phyloP scores from a whole-genome alignment of 495 filamentous ascomycete species.

The Ascobolus immersus region DNA sequence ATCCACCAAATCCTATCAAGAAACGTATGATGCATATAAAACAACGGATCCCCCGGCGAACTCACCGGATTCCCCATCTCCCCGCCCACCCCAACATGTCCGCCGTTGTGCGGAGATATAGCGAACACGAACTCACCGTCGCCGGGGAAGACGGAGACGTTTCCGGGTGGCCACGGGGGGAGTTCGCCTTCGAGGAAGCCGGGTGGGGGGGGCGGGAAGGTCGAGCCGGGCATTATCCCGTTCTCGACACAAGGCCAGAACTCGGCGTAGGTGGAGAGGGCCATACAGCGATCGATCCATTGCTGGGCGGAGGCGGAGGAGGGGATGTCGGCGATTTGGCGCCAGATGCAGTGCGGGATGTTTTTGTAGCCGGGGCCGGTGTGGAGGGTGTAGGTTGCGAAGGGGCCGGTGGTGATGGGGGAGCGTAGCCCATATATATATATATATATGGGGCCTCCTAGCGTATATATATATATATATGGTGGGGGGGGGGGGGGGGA shows the following conservation, averaged over 20 bases:
- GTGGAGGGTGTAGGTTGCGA: conserved; percentile 3
- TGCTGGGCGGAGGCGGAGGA: conserved; percentile 7
- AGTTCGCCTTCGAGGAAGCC: too few relatives aligned
- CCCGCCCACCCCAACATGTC: conserved; percentile 20
- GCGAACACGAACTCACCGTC: too few relatives aligned
- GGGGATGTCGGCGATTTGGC: conserved; percentile 14
- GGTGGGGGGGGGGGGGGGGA: not conserved
- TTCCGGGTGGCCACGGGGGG: too few relatives aligned
- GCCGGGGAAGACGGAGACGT: too few relatives aligned
- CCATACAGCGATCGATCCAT: conserved; percentile 17
- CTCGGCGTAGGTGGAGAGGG: conserved; percentile 8
- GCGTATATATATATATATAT: too few relatives aligned
- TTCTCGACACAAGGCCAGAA: conserved; percentile 20
- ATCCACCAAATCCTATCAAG: conserved; percentile 25
- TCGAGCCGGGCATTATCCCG: too few relatives aligned
- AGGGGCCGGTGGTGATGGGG: not conserved
- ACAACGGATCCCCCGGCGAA: conserved; percentile 19
- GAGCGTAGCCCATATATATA: not conserved
- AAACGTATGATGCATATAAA: conserved; percentile 26
- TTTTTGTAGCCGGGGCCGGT: conserved; percentile 13
- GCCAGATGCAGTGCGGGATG: conserved; percentile 18
- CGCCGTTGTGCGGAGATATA: conserved; percentile 19
- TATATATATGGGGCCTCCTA: too few relatives aligned
- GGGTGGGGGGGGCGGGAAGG: too few relatives aligned
- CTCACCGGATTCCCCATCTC: conserved; percentile 7